Evolutionary conservation across 495 filamentous ascomycete species (phyloP), one percentile per base, ranked within the genome.

Genomic region (Penicillium bovifimosum): DNA sequence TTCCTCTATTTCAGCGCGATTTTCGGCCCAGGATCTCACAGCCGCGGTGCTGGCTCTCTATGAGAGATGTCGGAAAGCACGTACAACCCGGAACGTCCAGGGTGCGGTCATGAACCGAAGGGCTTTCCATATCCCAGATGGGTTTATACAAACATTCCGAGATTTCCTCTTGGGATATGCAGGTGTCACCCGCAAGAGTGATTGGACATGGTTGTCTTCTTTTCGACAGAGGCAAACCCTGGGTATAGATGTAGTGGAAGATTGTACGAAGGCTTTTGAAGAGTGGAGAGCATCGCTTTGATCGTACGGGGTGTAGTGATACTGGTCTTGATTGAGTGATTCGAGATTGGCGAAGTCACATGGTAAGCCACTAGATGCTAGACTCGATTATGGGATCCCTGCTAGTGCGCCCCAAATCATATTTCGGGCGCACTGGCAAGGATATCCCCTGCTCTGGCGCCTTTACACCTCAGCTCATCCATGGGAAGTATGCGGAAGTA

Each of bases 71-170:
- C 69, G 84, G 32, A 86, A 83, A 64, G 63, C 67, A 40, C 67
- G 81, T 18, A 80, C 81, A 4, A 76, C 76, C 2, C 63, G 55
- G 43, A 76, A 76, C 52, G 79, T 79, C 40, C 63, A 66, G 49
- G 76, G 71, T 31, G 70, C 68, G 0, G 65, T 71, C 9, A 55
- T 56, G 33, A 72, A 81, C 56, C 64, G 80, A 10, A 66, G 76
- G n/a, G 62, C 76, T 11, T 80, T 77, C 40, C 83, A 86, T 53
- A 33, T 85, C 13, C 61, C 61, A 5, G 77, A 85, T 51, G 80
- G 81, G 0, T 55, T 68, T 9, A 49, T 56, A 16, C 79, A 81
- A 55, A 62, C 66, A 40, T 54, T 69, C 16, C 57, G 82, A 32
- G 80, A 67, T 31, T 55, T 55, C 17, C 4, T 52, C 1, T 27